Conservation (phyloP, 805 yeast species). For the Kregervanrija pseudodelftensis region DNA sequence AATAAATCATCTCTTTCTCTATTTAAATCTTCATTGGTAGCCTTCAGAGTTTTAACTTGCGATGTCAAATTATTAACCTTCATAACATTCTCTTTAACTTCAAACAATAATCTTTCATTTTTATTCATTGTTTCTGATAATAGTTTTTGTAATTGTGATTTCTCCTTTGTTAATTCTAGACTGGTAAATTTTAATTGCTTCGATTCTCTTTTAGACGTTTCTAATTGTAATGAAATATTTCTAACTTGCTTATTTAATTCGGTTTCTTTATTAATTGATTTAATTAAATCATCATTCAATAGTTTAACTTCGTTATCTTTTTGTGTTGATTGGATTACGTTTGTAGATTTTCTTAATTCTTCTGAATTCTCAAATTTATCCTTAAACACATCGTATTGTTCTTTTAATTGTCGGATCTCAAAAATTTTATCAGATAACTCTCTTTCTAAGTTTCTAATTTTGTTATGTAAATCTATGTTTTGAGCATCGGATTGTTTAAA, state of each 20-base stretch:
- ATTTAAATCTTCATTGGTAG: conserved; percentile 52
- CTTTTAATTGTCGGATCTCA: conserved; percentile 43
- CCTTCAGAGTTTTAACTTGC: conserved; percentile 51
- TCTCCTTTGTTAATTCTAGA: conserved; percentile 34
- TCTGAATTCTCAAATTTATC: conserved; percentile 44
- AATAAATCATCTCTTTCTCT: conserved; percentile 57
- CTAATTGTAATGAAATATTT: conserved; percentile 52
- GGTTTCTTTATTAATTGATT: conserved; percentile 57
- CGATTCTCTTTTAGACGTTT: conserved; percentile 41
- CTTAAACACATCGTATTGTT: conserved; percentile 41
- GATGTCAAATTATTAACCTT: conserved; percentile 37
- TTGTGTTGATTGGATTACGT: conserved; percentile 21
- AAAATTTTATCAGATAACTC: conserved; percentile 49
- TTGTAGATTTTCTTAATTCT: conserved; percentile 27
- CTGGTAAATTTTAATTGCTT: conserved; percentile 33
- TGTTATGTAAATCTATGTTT: conserved; percentile 44
- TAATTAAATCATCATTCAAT: conserved; percentile 45
- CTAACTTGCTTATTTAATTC: conserved; percentile 58
- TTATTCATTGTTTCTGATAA: conserved; percentile 35
- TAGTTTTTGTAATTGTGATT: conserved; percentile 33
- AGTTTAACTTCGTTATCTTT: conserved; percentile 46
- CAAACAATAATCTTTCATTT: conserved; percentile 33
- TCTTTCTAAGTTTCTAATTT: conserved; percentile 46
- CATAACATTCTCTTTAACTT: conserved; percentile 39
- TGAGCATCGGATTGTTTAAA: conserved; percentile 45